Base-by-base conservation (phyloP, 306 rosid genomes). In the Vicia sativa region DNA sequence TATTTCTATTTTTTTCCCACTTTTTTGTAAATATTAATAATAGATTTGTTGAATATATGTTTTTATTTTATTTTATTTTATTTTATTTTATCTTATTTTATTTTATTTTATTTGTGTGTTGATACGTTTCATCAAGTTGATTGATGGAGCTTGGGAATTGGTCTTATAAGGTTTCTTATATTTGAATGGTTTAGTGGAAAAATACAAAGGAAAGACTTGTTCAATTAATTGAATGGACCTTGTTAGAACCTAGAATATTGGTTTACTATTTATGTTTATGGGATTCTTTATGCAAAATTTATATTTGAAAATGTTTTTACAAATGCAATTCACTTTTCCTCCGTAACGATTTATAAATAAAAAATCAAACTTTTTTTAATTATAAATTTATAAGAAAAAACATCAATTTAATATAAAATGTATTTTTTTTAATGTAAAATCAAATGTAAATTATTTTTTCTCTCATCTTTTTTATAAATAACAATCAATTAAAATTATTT, bases 11-110 rank as follows among this genome's bases (percentile, higher is more conserved):
- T 70, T 55, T 52, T 35, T 4, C 3, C 18, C 21, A 14, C 7
- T 54, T 13, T 18, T 11, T 19, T 81, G 74, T 81, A 77, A 73
- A 77, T 77, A 72, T 0, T 68, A 73, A 58, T 59, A 50, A 31
- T 78, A 60, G 4, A 50, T 3, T 43, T 77, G 29, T 42, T 70
- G 62, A 35, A 58, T 29, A 49, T 43, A 10, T 18, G 43, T 10
- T 41, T 29, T 67, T 46, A 46, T 14, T 8, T 69, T 54, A 1
- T 38, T 23, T 19, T 11, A 62, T 3, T 9, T 61, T 71, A 67
- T 18, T 19, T 3, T 58, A n/a, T 16, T 9, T 6, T n/a, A 1
- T 29, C n/a, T n/a, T 44, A 2, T 3, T 9, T 61, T 71, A 67
- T 18, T 19, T 3, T 58, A n/a, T 16, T 9, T 6, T n/a, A 1